These are phyloP conservation scores for Phytopythium cucurbitacearum DNA, from an alignment of 352 stramenopile genomes.

Conservation along the genomic window DNA sequence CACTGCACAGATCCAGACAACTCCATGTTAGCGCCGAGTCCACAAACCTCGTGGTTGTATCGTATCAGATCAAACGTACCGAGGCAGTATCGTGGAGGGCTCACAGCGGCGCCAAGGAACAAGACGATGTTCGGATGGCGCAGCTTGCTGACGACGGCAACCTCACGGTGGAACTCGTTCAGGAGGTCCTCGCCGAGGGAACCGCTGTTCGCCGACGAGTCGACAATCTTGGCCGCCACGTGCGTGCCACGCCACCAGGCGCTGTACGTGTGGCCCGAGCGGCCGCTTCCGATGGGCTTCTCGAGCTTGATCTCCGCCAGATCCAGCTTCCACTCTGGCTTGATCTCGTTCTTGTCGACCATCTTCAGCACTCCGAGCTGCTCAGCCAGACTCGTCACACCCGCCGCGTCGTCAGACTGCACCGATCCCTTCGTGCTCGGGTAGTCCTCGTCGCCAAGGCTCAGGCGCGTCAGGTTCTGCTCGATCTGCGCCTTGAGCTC, in stretches of 20 bases:
- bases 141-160: conserved; percentile 81
- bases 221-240: conserved; percentile 76
- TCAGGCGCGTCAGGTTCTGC: conserved; percentile 68
- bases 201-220: conserved; percentile 65
- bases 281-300: conserved; percentile 59
- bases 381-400: conserved; percentile 49
- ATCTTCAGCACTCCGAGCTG: conserved; percentile 73
- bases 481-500: conserved; percentile 70
- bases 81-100: conserved; percentile 76
- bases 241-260: conserved; percentile 77
- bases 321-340: conserved; percentile 76
- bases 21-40: not conserved
- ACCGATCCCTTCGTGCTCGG: conserved; percentile 7
- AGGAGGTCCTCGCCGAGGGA: conserved; percentile 70
- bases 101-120: conserved; percentile 77
- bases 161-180: conserved; percentile 83
- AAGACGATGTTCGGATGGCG: conserved; percentile 85
- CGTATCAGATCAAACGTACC: conserved; percentile 26
- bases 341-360: conserved; percentile 85
- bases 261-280: conserved; percentile 77
- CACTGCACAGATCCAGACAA: conserved; percentile 23
- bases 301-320: conserved; percentile 72
- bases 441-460: conserved; percentile 38
- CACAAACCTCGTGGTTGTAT: not conserved
- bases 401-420: conserved; percentile 11